Evolutionary conservation across 345 rosid genomes (phyloP).

Genomic region (Eucalyptus cladocalyx): DNA sequence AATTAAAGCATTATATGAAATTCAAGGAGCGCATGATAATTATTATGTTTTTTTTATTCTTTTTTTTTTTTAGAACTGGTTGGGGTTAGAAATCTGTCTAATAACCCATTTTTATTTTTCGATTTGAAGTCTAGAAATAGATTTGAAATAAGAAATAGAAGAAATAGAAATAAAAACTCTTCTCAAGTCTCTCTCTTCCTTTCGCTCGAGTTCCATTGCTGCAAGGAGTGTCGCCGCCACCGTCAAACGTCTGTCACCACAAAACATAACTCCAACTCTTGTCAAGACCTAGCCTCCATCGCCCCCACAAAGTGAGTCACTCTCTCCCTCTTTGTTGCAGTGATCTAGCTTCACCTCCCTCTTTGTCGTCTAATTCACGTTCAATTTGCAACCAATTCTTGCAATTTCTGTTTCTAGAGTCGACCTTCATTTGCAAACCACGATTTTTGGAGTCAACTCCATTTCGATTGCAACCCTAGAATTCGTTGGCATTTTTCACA

Average conservation of each 20-base stretch:
- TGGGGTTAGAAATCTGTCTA: no score
- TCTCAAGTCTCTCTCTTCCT: background rate
- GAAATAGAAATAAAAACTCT: no score
- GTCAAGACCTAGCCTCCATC: background rate
- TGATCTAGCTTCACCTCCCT: background rate
- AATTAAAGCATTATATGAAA: background rate
- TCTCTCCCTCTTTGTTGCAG: background rate
- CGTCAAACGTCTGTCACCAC: background rate
- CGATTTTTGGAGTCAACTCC: background rate
- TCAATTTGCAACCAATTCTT: background rate
- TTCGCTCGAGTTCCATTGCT: background rate
- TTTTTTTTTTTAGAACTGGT: no score
- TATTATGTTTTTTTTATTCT: no score
- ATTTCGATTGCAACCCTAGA: no score
- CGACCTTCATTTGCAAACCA: no score
- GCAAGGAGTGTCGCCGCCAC: background rate
- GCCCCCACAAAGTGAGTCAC: background rate
- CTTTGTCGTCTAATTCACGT: background rate
- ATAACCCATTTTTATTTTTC: no score
- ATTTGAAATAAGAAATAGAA: no score
- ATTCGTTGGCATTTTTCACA: background rate
- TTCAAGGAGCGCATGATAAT: background rate
- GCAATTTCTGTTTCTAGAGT: no score
- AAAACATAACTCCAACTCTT: background rate
- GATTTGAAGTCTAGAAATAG: no score